A percentile compares a stretch with the other conserved stretches of the same genome.
Evolutionary conservation across 2,329 filamentous ascomycete species (phyloP).

Genomic region (Neonectria sp.): DNA sequence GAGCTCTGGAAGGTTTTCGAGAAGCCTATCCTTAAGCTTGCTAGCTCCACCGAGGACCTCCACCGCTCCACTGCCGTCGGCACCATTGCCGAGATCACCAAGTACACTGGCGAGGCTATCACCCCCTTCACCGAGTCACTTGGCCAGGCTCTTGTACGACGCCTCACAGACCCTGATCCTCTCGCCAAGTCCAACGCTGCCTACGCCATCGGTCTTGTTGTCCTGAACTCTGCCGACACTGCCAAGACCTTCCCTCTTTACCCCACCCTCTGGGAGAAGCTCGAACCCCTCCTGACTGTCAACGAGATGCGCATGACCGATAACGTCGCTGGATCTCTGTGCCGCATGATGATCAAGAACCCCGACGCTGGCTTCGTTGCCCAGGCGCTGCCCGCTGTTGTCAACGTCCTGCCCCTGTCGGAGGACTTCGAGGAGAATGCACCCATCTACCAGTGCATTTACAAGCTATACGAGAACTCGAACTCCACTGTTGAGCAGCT

Average conservation of each 20-base stretch:
- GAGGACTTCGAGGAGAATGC: conserved; percentile 98
- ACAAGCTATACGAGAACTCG: conserved; percentile 82
- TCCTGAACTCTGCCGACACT: conserved; percentile 84
- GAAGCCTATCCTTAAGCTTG: conserved; percentile 90
- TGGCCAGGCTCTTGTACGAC: conserved; percentile 86
- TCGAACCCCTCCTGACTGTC: conserved; percentile 87
- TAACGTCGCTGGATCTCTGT: conserved; percentile 93
- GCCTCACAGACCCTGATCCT: conserved; percentile 88
- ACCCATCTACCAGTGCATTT: conserved; percentile 91
- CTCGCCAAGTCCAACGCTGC: conserved; percentile 97
- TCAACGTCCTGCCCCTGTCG: conserved; percentile 86
- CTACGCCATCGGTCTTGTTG: conserved; percentile 89
- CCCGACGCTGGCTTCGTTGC: conserved; percentile 85
- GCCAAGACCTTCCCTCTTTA: conserved; percentile 81
- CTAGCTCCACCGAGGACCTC: conserved; percentile 86
- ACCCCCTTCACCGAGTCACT: conserved; percentile 85
- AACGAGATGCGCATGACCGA: conserved; percentile 88
- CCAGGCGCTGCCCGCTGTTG: conserved; percentile 85
- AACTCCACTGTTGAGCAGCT: conserved; percentile 79
- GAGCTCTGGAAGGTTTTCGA: conserved; percentile 98
- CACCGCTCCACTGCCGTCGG: conserved; percentile 94
- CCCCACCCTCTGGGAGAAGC: conserved; percentile 83
- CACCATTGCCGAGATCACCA: conserved; percentile 91
- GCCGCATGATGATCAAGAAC: conserved; percentile 92
- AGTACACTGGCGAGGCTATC: conserved; percentile 85